Evolutionary conservation across 2,329 filamentous ascomycete species (phyloP), one percentile per base, ranked within the genome.

Genomic region (Diaporthe aspalathi): DNA sequence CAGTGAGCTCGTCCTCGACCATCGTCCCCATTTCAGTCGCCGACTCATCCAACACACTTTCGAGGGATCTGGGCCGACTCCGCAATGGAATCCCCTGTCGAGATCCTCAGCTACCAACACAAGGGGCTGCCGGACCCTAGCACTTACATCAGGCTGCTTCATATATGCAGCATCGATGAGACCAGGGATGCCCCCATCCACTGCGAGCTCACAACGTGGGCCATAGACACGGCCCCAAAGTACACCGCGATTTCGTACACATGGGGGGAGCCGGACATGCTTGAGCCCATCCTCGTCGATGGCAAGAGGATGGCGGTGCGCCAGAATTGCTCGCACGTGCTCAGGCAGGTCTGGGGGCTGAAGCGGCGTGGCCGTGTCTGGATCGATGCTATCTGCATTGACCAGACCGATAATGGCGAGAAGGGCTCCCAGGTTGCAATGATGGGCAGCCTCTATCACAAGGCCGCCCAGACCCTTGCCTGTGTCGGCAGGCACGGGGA

Each of bases 341-440:
- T 70, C 27, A 67, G 22, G 5, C 45, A 70, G n/a, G n/a, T n/a
- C 3, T 27, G 24, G 8, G 6, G 35, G 7, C 16, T 20, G 16
- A 45, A 35, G 6, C 5, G 35, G 9, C n/a, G 22, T 16, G 52
- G 50, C 24, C 38, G 40, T 12, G 52, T 57, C 62, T 71, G 69
- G 69, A 40, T 67, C 24, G 69, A 71, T 43, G 62, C 69, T 6
- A 57, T 70, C 7, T 70, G 68, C 40, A 70, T 70, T 35, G 56
- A 70, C 29, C 68, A 70, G 20, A 3, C 12, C 4, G 56, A 60
- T 14, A 49, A 35, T 12, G 1, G 27, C 12, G 69, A 71, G 45
- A 71, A 71, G 53, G 40, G 43, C 7, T 16, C 3, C 16, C 69
- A 71, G 53, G 69, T 71, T 0, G 29, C 69, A 9, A n/a, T 4